Percentiles rank a stretch among this genome's conserved stretches.
These are phyloP conservation scores for Yarrowia phangngaensis DNA, from an alignment of 805 yeast species.

Conservation along the genomic window DNA sequence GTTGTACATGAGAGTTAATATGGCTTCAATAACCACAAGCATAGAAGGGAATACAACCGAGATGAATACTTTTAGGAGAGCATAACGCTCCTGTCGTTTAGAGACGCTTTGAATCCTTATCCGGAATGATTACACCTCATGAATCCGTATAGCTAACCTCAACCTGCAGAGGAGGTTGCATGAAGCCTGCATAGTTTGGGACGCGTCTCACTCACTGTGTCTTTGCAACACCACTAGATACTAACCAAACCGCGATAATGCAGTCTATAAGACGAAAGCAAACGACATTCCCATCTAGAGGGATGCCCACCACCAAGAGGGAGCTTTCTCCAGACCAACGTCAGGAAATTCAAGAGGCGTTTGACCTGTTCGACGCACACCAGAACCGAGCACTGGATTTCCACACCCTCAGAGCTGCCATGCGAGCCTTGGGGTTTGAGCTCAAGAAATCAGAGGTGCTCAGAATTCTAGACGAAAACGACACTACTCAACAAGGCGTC, in stretches of 20 bases:
- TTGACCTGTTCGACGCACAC: slow-evolving; percentile 86
- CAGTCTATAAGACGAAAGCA: slow-evolving; percentile 23
- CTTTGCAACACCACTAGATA: background rate
- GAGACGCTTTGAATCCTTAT: too few species aligned
- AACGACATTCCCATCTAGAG: slow-evolving; percentile 6
- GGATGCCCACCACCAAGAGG: slow-evolving; percentile 23
- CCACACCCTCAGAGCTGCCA: slow-evolving; percentile 72
- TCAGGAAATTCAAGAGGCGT: slow-evolving; percentile 89
- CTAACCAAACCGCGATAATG: slow-evolving; percentile 6
- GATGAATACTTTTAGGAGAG: too few species aligned
- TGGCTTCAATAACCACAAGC: too few species aligned
- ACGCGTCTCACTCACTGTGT: slow-evolving; percentile 11
- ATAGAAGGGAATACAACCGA: too few species aligned
- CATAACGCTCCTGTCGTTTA: too few species aligned
- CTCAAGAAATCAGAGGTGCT: slow-evolving; percentile 73
- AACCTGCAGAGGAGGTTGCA: too few species aligned
- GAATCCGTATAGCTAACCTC: too few species aligned
- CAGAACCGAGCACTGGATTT: slow-evolving; percentile 85
- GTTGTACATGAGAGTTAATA: too few species aligned
- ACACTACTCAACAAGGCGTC: slow-evolving; percentile 59
- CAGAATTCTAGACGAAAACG: slow-evolving; percentile 74
- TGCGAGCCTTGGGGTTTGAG: slow-evolving; percentile 92
- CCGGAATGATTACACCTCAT: too few species aligned
- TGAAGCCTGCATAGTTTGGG: background rate
- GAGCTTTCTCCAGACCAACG: slow-evolving; percentile 82